Percentiles rank a stretch among this genome's conserved stretches.
phyloP scores from a whole-genome alignment of 305 asterid genomes.

The Plantago lanceolata region DNA sequence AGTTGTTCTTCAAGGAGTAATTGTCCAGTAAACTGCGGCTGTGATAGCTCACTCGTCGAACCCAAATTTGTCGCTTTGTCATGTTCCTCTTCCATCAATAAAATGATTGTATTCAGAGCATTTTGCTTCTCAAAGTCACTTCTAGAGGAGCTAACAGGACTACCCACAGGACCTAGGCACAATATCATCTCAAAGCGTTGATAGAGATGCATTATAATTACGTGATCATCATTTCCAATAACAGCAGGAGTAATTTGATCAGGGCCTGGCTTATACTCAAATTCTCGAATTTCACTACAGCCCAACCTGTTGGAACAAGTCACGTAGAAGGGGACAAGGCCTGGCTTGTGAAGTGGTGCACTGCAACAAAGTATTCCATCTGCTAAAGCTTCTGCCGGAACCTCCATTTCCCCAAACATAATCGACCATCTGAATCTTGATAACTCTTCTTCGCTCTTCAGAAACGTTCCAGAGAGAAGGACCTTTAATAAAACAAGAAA shows the following conservation, averaged over 20 bases:
- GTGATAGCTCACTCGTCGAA: conserved; percentile 33
- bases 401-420: conserved; percentile 94
- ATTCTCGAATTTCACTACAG: conserved; percentile 88
- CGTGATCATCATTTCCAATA: conserved; percentile 35
- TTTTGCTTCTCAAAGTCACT: conserved; percentile 37
- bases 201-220: conserved; percentile 44
- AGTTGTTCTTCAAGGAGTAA: conserved; percentile 49
- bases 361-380: conserved; percentile 69
- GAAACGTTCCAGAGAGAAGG: conserved; percentile 60
- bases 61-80: conserved; percentile 35
- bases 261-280: conserved; percentile 57
- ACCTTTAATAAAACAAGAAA: conserved; percentile 44
- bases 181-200: conserved; percentile 59
- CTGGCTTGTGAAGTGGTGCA: conserved; percentile 72
- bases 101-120: conserved; percentile 40
- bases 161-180: conserved; percentile 32
- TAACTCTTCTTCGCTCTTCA: conserved; percentile 49
- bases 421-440: conserved; percentile 64
- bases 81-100: conserved; percentile 57
- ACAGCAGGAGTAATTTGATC: conserved; percentile 30
- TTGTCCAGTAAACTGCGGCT: conserved; percentile 35
- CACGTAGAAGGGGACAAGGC: conserved; percentile 68
- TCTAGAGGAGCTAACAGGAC: conserved; percentile 32
- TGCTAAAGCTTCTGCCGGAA: conserved; percentile 66
- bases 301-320: conserved; percentile 84